Base-by-base conservation (phyloP, 345 rosid genomes). In the Eucalyptus sp. region DNA sequence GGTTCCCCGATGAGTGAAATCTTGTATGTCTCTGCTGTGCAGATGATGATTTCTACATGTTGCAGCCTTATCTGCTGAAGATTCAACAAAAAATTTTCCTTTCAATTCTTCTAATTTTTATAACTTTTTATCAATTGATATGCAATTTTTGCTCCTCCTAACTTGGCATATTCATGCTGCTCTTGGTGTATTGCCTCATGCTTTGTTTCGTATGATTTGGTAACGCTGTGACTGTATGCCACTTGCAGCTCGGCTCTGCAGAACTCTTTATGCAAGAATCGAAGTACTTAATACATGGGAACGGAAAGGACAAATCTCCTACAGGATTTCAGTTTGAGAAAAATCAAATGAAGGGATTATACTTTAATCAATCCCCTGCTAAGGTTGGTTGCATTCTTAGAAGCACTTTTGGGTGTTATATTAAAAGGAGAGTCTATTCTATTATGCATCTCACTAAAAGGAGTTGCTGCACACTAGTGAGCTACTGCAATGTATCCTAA, bases 251-350 rank as follows among this genome's bases (percentile, higher is more conserved):
- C 90, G 99, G 99, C 81, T 97, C 99, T 43, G 98, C 98, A 10
- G 99, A 98, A 89, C 93, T 86, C 86, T 97, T 98, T 93, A 95
- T 96, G 96, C 94, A 93, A 92, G 96, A 97, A 87, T 96, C 98
- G 4, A 96, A 94, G 92, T 98, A 93, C 94, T 90, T 98, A 91
- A 94, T 96, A 68, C 90, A 96, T 87, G 99, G 99, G 83, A 94
- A 96, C 8, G 99, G 99, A 46, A 94, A 94, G 92, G 98, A 96
- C 88, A 94, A 94, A 90, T 93, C 96, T 88, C 97, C 99, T 29
- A 98, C 99, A 25, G 99, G 97, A 52, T 98, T 98, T 94, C 96
- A 96, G 98, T 96, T 98, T 64, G 98, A 96, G 93, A 97, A 96
- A 91, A 97, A 92, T 91, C 99, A 92, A 87, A 94, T 95, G 97